Base-by-base conservation (phyloP, 768 basidiomycete species). In the Scleroderma bovista region DNA sequence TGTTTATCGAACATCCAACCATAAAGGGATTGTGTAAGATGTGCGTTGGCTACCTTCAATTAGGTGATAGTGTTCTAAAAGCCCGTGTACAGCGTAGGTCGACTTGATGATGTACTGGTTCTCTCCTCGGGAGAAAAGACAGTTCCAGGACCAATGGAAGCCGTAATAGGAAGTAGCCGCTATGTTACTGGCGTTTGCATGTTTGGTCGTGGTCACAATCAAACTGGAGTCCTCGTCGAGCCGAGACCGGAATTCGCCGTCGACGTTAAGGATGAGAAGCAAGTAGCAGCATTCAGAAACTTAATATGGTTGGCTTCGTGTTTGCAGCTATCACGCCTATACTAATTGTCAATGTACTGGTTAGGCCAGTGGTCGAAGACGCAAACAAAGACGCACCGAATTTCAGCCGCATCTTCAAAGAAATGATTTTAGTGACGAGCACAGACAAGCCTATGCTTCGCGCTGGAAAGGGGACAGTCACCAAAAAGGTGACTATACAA, bases 391-490 rank as follows among this genome's bases (percentile, higher is more conserved):
- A 57, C 1, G 68, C 70, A 0, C 75, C 76, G 0, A 50, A 65
- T 0, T 75, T 70, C 42, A 74, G 72, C 47, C 63, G 70, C n/a
- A 66, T 77, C 12, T 76, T 74, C 61, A 75, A 74, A 53, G 74
- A 80, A 55, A 75, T 80, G 75, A 74, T 81, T 33, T 38, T 79
- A 24, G 58, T 78, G 15, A 66, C 76, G 0, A 60, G 65, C 3
- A 56, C 69, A 22, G 64, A 61, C 0, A 75, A 75, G 48, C 77
- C 75, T 1, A 62, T 80, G 37, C 61, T 69, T n/a, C 71, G 71
- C 19, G 62, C 75, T 1, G 70, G 63, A 1, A 81, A 79, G 54
- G 75, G 76, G 2, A 75, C 77, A 1, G 68, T 76, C 3, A 63
- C 64, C 37, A 70, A 72, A 43, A 74, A 72, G 48, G 69, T 66